Base-by-base conservation (phyloP, 2,329 filamentous ascomycete species). In the Aureobasidium leucospermi region DNA sequence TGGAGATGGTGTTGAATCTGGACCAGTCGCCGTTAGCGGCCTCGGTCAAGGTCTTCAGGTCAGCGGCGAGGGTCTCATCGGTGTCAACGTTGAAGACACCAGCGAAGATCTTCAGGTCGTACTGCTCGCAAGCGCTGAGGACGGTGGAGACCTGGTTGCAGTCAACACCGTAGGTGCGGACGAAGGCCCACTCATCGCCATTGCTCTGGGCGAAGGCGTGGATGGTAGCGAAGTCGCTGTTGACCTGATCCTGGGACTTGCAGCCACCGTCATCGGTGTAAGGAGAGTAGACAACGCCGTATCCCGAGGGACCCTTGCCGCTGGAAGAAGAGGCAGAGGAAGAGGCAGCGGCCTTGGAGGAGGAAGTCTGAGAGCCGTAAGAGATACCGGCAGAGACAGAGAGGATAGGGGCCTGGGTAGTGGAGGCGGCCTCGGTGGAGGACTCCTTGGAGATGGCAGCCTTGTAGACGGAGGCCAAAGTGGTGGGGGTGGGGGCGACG, bases 101-200 rank as follows among this genome's bases (percentile, higher is more conserved):
- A 11, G 87, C 80, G 72, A 95, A 88, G 34, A 96, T 75, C 71
- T 85, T 86, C 70, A 89, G 81, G 49, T 80, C 80, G 66, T 84
- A 79, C n/a, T 78, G 72, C 66, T 83, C 83, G 39, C 85, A 87
- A 8, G 86, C 85, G 10, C 78, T 73, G 34, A 87, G 75, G 16
- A 88, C 82, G 13, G 79, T 82, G 2, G 78, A 71, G 41, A 90
- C 81, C 70, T 92, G 87, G 67, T 89, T 76, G 72, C 90, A 95
- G 71, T 91, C 89, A 60, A 85, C 84, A 56, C 90, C 90, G 69
- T 96, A 96, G 68, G 89, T 81, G 53, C 91, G 88, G 58, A 95
- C 76, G 38, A 85, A 72, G 16, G 78, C 78, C 73, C 87, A 91
- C 7, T 73, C 74, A 31, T 84, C 76, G 13, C 75, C 76, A 31